phyloP scores from a whole-genome alignment of 163 green algal genomes.

The Prototheca stagnorum region DNA sequence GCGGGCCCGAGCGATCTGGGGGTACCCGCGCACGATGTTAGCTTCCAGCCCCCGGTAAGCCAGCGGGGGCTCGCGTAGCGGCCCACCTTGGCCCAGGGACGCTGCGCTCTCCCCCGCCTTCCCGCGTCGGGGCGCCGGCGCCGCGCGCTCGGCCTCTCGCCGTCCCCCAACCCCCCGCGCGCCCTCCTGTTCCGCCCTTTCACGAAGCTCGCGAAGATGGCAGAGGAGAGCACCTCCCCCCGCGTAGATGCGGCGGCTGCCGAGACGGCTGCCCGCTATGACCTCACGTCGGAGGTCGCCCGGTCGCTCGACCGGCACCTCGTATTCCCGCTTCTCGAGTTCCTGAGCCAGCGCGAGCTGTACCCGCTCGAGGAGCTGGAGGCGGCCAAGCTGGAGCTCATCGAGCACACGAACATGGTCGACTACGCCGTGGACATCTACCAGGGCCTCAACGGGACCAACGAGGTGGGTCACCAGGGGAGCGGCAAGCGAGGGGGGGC shows the following conservation, averaged over 20 bases:
- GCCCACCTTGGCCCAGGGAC: no score
- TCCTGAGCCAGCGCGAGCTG: constrained; percentile 46
- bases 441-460: constrained; percentile 65
- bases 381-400: constrained; percentile 78
- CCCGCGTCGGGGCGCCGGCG: no score
- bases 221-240: not conserved
- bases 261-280: constrained; percentile 2
- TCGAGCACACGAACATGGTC: constrained; percentile 96
- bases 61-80: no score
- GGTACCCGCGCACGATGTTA: no score
- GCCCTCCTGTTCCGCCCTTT: no score
- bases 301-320: constrained; percentile 48
- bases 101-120: no score
- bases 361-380: constrained; percentile 57
- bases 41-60: no score
- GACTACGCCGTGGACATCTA: constrained; percentile 98
- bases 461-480: constrained; percentile 32
- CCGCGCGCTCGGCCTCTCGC: no score
- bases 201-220: no score
- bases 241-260: not conserved
- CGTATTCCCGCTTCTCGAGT: constrained; percentile 93
- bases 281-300: constrained; percentile 6
- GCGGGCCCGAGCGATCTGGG: no score
- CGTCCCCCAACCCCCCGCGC: no score
- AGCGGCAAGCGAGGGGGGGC: not conserved